Base-by-base conservation (phyloP, 805 yeast species). In the Vanderwaltozyma polyspora region DNA sequence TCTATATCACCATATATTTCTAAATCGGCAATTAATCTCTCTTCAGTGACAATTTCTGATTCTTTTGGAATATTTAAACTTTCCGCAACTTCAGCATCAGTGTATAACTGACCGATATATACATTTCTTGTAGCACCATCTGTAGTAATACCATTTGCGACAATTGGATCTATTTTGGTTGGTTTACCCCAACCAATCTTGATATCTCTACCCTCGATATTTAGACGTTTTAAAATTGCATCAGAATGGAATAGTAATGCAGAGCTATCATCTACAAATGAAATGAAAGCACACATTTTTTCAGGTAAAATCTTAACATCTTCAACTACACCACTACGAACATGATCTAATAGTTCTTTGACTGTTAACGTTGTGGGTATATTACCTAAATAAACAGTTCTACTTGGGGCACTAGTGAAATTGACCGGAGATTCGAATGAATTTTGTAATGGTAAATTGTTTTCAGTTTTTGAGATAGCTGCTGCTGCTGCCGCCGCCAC, bases 71-170 rank as follows among this genome's bases (percentile, higher is more conserved):
- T 3, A 21, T 24, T 31, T 16, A 9, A 14, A 19, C 28, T 24
- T 19, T 26, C 13, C 7, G 6, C 29, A 18, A 17, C 23, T 13
- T 17, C 9, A 8, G 11, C 28, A 21, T 23, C 21, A 31, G 74
- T 77, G 40, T 77, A 75, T 36, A 89, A 65, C 42, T 76, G 77
- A 14, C 96, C 95, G 42, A 89, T 66, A 53, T 84, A 87, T 24
- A 89, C 95, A 53, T 89, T 87, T 64, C 98, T 74, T 9, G 96
- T 84, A 5, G 97, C 97, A 32, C 84, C 83, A 45, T 84, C 89
- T 42, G 82, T 73, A 37, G 76, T 75, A 36, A 91, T 85, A 13
- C 86, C 78, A 23, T 77, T 72, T 34, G 75, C 63, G 6, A 89
- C 87, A 6, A 79, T 68, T 2, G 93, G 81, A 39, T 75, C 76